Conservation (phyloP, 345 rosid genomes). For the Hypericum androsaemum region DNA sequence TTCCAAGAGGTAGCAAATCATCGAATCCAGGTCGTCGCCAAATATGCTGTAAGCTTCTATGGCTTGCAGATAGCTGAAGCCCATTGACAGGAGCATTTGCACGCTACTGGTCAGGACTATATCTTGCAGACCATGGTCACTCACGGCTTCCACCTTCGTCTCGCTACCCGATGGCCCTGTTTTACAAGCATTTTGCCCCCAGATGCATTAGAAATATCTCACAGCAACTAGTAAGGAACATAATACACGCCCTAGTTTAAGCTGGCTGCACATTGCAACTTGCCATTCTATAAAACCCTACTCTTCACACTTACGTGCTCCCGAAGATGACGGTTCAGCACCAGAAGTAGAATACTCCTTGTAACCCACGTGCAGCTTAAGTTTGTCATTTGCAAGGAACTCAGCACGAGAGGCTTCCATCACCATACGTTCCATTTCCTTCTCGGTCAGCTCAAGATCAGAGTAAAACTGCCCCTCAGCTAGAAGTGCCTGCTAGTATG, state of each 20-base stretch:
- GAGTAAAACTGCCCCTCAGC: constrained; percentile 89
- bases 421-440: constrained; percentile 84
- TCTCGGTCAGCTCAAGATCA: constrained; percentile 93
- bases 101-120: constrained; percentile 53
- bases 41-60: constrained; percentile 88
- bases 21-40: constrained; percentile 91
- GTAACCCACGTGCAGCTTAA: constrained; percentile 45
- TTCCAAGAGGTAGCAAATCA: constrained; percentile 83
- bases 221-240: not conserved
- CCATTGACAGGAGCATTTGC: constrained; percentile 81
- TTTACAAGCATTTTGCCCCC: not conserved
- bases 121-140: constrained; percentile 30
- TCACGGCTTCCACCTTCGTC: constrained; percentile 25
- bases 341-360: constrained; percentile 72
- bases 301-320: constrained; percentile 56
- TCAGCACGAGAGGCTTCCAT: constrained; percentile 99
- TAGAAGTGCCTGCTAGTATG: constrained; percentile 64
- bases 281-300: no score
- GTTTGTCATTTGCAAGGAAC: constrained; percentile 60
- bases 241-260: not conserved
- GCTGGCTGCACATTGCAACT: no score
- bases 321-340: constrained; percentile 96
- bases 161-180: constrained; percentile 70
- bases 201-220: no score
- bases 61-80: constrained; percentile 80